These are phyloP conservation scores for Mycena chlorophos DNA, from an alignment of 768 basidiomycete genomes.

Conservation along the genomic window DNA sequence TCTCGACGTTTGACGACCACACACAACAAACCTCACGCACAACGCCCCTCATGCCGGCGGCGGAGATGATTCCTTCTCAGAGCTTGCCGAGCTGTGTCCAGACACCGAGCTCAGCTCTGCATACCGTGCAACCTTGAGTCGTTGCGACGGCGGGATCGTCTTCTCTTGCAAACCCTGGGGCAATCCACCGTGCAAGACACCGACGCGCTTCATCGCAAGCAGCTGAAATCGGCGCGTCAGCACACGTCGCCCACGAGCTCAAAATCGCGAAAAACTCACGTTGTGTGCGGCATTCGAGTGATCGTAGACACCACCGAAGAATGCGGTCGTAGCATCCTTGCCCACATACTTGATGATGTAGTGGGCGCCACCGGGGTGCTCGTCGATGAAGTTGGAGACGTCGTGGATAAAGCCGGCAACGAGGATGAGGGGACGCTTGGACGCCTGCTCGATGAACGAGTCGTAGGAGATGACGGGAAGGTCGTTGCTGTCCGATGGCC, in stretches of 20 bases:
- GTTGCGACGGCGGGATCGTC: slow-evolving; percentile 69
- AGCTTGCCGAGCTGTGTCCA: slow-evolving; percentile 55
- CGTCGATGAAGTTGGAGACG: slow-evolving; percentile 79
- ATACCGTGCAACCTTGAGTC: slow-evolving; percentile 67
- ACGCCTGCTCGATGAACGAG: slow-evolving; percentile 73
- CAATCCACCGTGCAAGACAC: slow-evolving; percentile 60
- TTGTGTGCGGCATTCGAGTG: slow-evolving; percentile 90
- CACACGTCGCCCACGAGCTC: neutral
- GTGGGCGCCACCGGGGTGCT: slow-evolving; percentile 91
- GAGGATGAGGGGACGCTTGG: slow-evolving; percentile 81
- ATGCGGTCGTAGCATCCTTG: slow-evolving; percentile 89
- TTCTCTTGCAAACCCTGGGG: slow-evolving; percentile 62
- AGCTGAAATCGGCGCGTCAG: no score
- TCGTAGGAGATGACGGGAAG: slow-evolving; percentile 88
- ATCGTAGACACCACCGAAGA: slow-evolving; percentile 92
- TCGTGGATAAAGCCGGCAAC: slow-evolving; percentile 95
- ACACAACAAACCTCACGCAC: neutral
- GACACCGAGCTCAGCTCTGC: slow-evolving; percentile 56
- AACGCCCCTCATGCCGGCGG: neutral
- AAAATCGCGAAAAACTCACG: slow-evolving; percentile 37
- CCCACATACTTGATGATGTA: slow-evolving; percentile 85
- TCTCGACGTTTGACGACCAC: neutral
- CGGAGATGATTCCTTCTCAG: slow-evolving; percentile 29
- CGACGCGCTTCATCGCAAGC: slow-evolving; percentile 67
- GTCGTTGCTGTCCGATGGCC: slow-evolving; percentile 79